These are phyloP conservation scores for Echium plantagineum DNA, from an alignment of 257 asterid species.

Conservation along the genomic window DNA sequence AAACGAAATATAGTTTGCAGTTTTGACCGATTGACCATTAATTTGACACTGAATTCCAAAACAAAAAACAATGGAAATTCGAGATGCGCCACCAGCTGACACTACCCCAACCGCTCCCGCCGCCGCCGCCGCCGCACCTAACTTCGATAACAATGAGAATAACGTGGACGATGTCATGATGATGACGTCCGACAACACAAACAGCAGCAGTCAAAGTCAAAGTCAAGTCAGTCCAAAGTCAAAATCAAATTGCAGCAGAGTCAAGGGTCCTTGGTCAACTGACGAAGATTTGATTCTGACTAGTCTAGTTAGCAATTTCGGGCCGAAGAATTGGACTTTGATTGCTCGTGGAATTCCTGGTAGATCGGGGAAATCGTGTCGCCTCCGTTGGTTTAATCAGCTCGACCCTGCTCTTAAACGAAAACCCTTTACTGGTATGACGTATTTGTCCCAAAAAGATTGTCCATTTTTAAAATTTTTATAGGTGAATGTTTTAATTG, in stretches of 20 bases:
- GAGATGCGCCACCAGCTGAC: too few species aligned
- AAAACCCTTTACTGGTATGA: constrained; percentile 71
- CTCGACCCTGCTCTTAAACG: constrained; percentile 76
- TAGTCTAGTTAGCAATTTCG: constrained; percentile 51
- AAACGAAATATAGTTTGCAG: too few species aligned
- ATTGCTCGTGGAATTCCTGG: constrained; percentile 86
- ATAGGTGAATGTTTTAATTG: too few species aligned
- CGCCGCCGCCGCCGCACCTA: background rate
- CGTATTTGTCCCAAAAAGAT: background rate
- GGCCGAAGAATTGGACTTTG: constrained; percentile 84
- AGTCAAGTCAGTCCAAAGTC: constrained; percentile 15
- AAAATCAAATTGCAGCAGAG: constrained; percentile 27
- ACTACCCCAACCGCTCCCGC: background rate
- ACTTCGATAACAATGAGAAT: background rate
- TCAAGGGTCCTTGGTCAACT: constrained; percentile 91
- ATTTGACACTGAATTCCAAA: too few species aligned
- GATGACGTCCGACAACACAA: constrained; percentile 18
- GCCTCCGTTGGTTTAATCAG: constrained; percentile 95
- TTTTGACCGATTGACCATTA: too few species aligned
- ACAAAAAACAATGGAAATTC: too few species aligned
- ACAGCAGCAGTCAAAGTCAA: constrained; percentile 16
- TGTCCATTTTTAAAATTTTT: background rate
- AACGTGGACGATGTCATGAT: constrained; percentile 6
- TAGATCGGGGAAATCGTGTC: constrained; percentile 86
- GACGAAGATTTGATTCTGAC: constrained; percentile 70